Evolutionary conservation across 345 rosid genomes (phyloP), one percentile per base, ranked within the genome.

Genomic region (Dimocarpus longan): DNA sequence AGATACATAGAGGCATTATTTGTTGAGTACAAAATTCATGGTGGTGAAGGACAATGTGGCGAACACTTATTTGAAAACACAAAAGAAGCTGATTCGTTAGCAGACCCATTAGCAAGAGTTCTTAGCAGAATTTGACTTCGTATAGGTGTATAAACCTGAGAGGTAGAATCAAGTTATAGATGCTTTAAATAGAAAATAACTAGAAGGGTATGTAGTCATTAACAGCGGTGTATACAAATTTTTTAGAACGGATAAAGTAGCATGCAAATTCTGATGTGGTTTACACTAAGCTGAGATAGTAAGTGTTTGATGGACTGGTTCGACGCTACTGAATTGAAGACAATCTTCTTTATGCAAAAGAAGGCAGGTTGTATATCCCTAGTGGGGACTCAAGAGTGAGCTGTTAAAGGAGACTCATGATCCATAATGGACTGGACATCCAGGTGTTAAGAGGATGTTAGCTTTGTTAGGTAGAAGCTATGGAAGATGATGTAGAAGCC

Each of bases 91-190:
- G 0, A 16, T n/a, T 0, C 10, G 9, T 0, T 70, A 71, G 5
- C 68, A 71, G 56, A 48, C 80, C 0, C 1, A 1, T 12, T 80
- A 73, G 54, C 9, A 70, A 10, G 77, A 64, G 6, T 64, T 76
- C 39, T 8, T 70, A 0, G 68, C 0, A 0, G 32, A 76, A 28
- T 80, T 70, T 6, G 21, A 74, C 1, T 46, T 26, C 13, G 5
- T 1, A 0, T 32, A 24, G 10, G 24, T 65, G 10, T 9, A 66
- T 5, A 64, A 52, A 10, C 2, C 43, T 0, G 19, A 22, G 0
- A 24, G 54, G 24, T 21, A 12, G 7, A 56, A 56, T 56, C 18
- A 56, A 3, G 60, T 56, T 3, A 18, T 16, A 11, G 60, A 56
- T 56, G 60, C 18, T 56, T 56, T 56, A 3, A 56, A 18, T 5